Percentiles rank a stretch among this genome's conserved stretches.
phyloP scores from a whole-genome alignment of 371 early-diverging fungal species.

The Apophysomyces variabilis region DNA sequence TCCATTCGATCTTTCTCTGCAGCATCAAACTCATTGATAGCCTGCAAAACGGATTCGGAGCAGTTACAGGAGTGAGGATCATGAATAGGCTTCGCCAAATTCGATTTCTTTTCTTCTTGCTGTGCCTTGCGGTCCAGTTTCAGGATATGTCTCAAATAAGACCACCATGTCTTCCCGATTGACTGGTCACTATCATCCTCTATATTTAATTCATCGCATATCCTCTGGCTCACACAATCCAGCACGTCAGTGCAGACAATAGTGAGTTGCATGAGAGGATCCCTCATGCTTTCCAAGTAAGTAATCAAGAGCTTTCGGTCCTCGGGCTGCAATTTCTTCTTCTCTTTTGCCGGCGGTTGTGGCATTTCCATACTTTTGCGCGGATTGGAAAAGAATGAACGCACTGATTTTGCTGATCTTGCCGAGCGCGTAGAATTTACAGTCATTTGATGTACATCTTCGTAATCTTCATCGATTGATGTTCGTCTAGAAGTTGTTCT shows the following conservation, averaged over 20 bases:
- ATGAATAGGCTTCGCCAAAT: conserved; percentile 5
- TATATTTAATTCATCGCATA: conserved; percentile 50
- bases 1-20: conserved; percentile 21
- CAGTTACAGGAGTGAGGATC: conserved; percentile 19
- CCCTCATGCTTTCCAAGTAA: conserved; percentile 58
- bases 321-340: conserved; percentile 55
- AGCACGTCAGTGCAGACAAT: conserved; percentile 52
- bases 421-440: conserved; percentile 10
- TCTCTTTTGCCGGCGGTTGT: conserved; percentile 40
- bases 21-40: conserved; percentile 20
- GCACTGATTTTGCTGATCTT: neutral
- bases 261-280: conserved; percentile 58
- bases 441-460: conserved; percentile 15
- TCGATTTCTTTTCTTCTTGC: conserved; percentile 1
- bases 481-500: conserved; percentile 10
- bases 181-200: conserved; percentile 54
- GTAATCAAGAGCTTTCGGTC: conserved; percentile 59
- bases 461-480: conserved; percentile 12
- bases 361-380: neutral
- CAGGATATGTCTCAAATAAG: conserved; percentile 36
- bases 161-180: conserved; percentile 39
- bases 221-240: conserved; percentile 49
- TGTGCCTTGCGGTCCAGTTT: conserved; percentile 26
- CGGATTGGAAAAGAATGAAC: conserved; percentile 1
- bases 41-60: conserved; percentile 5